Conservation (phyloP, 2,329 filamentous ascomycete genomes). For the Aspergillus felis region DNA sequence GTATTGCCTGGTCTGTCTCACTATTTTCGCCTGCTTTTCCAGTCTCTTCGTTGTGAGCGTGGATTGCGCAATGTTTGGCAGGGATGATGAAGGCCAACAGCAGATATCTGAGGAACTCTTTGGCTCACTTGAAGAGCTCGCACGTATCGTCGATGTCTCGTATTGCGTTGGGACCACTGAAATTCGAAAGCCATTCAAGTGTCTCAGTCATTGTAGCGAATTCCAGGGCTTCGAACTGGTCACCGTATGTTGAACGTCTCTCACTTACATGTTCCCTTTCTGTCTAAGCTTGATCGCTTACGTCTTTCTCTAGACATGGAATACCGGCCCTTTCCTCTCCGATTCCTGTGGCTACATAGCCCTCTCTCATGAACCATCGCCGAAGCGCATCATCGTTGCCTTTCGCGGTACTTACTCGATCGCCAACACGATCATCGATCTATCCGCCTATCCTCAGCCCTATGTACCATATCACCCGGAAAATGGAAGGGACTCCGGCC, state of each 20-base stretch:
- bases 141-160: slow-evolving; percentile 88
- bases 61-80: background rate
- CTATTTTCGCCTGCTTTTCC: background rate
- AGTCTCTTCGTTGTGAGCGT: background rate
- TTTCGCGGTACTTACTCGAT: slow-evolving; percentile 95
- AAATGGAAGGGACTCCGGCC: slow-evolving; percentile 34
- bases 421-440: slow-evolving; percentile 83
- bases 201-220: slow-evolving; percentile 77
- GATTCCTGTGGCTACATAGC: slow-evolving; percentile 95
- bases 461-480: slow-evolving; percentile 78
- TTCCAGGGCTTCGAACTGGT: slow-evolving; percentile 77
- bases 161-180: slow-evolving; percentile 89
- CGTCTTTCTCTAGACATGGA: slow-evolving; percentile 61
- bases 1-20: background rate
- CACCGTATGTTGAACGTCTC: slow-evolving; percentile 40
- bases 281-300: background rate
- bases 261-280: background rate
- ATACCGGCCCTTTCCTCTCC: slow-evolving; percentile 78
- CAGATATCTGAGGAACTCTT: slow-evolving; percentile 64
- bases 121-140: slow-evolving; percentile 75
- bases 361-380: slow-evolving; percentile 65
- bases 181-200: slow-evolving; percentile 76
- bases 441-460: slow-evolving; percentile 83
- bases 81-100: slow-evolving; percentile 6
- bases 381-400: slow-evolving; percentile 70